Percentiles rank a stretch among this genome's conserved stretches.
These are phyloP conservation scores for Peziza echinospora DNA, from an alignment of 495 filamentous ascomycete genomes.

Conservation along the genomic window DNA sequence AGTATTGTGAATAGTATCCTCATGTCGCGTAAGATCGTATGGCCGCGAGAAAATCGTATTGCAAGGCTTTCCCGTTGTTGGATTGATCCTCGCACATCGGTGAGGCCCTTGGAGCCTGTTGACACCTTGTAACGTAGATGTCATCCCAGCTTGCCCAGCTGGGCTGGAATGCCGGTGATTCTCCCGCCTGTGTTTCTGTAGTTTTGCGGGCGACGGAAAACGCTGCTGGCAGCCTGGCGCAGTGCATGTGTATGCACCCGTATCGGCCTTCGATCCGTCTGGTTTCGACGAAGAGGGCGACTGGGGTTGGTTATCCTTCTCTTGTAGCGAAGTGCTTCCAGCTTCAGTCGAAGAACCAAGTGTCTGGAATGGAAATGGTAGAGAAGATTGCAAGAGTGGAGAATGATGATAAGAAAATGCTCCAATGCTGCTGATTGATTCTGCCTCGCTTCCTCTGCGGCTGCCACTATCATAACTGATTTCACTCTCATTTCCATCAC, in stretches of 20 bases:
- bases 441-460: slow-evolving; percentile 21
- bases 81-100: slow-evolving; percentile 79
- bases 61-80: slow-evolving; percentile 87
- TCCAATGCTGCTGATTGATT: not conserved
- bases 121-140: slow-evolving; percentile 24
- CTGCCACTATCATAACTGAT: slow-evolving; percentile 3
- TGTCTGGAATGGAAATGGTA: not conserved
- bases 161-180: slow-evolving; percentile 47
- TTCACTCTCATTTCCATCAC: no score
- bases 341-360: not conserved
- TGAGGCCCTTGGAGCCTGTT: slow-evolving; percentile 63
- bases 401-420: not conserved
- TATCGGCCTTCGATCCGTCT: slow-evolving; percentile 42
- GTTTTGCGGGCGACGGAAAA: slow-evolving; percentile 64
- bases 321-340: not conserved
- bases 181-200: slow-evolving; percentile 92
- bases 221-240: slow-evolving; percentile 76
- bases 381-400: not conserved
- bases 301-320: not conserved
- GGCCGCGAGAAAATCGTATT: slow-evolving; percentile 91
- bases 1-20: slow-evolving; percentile 92
- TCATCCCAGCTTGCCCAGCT: slow-evolving; percentile 23
- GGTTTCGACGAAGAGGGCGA: slow-evolving; percentile 25
- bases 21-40: slow-evolving; percentile 91
- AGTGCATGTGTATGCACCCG: slow-evolving; percentile 85